phyloP scores from a whole-genome alignment of 2,329 filamentous ascomycete genomes.

The Pochonia chlamydosporia region DNA sequence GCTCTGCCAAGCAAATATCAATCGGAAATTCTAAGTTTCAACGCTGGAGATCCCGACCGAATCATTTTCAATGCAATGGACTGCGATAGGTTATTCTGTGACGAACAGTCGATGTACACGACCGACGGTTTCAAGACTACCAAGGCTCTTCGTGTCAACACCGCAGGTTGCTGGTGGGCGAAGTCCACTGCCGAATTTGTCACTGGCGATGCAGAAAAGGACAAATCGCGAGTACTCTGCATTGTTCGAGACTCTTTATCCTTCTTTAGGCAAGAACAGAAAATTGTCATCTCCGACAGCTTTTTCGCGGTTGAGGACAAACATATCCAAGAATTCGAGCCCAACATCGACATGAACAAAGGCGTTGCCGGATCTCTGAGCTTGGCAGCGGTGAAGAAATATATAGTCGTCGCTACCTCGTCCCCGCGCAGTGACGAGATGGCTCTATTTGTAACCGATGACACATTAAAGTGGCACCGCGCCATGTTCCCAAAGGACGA shows the following conservation, averaged over 20 bases:
- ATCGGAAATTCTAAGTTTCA: constrained; percentile 60
- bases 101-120: constrained; percentile 66
- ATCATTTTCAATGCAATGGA: constrained; percentile 78
- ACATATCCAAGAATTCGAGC: constrained; percentile 62
- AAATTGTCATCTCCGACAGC: constrained; percentile 74
- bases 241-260: constrained; percentile 70
- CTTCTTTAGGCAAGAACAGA: constrained; percentile 65
- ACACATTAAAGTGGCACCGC: constrained; percentile 81
- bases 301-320: constrained; percentile 59
- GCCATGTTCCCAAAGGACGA: constrained; percentile 83
- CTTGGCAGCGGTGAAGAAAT: constrained; percentile 79
- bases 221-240: constrained; percentile 71
- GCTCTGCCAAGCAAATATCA: constrained; percentile 50
- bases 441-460: constrained; percentile 82
- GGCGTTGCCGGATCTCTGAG: constrained; percentile 76
- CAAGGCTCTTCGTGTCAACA: constrained; percentile 60
- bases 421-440: constrained; percentile 81
- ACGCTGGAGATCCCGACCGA: constrained; percentile 75
- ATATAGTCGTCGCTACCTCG: constrained; percentile 75
- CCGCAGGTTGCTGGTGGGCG: constrained; percentile 82
- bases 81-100: constrained; percentile 59
- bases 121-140: constrained; percentile 74
- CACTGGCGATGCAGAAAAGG: constrained; percentile 57
- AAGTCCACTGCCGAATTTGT: constrained; percentile 69
- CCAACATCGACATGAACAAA: constrained; percentile 66